phyloP scores from a whole-genome alignment of 164 flowering plant genomes.

The Pachysandra terminalis region DNA sequence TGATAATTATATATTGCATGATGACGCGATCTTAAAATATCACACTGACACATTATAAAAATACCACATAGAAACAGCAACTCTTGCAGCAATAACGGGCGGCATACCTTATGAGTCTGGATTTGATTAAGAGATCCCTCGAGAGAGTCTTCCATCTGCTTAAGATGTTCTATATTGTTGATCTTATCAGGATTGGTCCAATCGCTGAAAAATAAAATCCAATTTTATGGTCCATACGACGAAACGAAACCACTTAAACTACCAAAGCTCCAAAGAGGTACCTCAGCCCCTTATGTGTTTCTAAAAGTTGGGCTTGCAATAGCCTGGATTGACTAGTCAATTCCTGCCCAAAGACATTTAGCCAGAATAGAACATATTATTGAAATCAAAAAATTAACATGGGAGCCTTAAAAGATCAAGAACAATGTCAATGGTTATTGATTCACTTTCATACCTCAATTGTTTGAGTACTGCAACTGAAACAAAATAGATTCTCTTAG shows the following conservation, averaged over 20 bases:
- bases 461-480: constrained; percentile 41
- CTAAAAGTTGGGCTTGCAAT: constrained; percentile 56
- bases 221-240: too few relatives aligned
- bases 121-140: constrained; percentile 39
- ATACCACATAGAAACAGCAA: too few relatives aligned
- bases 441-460: constrained; percentile 35
- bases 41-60: too few relatives aligned
- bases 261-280: constrained; percentile 18
- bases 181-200: constrained; percentile 54
- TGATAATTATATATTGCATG: too few relatives aligned
- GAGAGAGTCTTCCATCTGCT: constrained; percentile 51
- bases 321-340: constrained; percentile 47
- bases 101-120: constrained; percentile 42
- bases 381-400: neutral
- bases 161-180: constrained; percentile 42
- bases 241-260: neutral
- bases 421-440: neutral
- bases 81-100: neutral
- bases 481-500: constrained; percentile 1
- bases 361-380: neutral
- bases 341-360: constrained; percentile 41
- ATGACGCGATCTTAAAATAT: too few relatives aligned
- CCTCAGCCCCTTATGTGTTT: constrained; percentile 63
- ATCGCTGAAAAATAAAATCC: constrained; percentile 30
- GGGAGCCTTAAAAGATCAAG: neutral